Evolutionary conservation across 495 filamentous ascomycete genomes (phyloP).

Genomic region (Glonium stellatum): DNA sequence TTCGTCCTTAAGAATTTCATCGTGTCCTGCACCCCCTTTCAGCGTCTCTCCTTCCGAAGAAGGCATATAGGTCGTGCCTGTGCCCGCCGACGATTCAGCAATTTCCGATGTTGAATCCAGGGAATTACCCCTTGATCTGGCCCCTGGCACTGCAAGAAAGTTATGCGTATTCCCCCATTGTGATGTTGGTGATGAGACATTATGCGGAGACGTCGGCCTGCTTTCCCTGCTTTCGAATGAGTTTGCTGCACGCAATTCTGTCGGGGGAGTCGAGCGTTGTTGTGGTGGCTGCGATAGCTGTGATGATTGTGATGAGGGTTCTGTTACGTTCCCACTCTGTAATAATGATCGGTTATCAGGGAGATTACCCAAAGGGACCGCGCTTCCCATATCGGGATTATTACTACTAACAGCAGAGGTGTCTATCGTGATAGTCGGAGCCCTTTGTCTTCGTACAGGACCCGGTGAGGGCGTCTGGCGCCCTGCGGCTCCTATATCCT

Average conservation of each 20-base stretch:
- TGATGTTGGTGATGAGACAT: conserved; percentile 63
- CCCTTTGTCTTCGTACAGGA: conserved; percentile 27
- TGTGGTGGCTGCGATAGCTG: conserved; percentile 12
- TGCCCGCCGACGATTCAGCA: conserved; percentile 44
- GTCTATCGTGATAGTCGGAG: conserved; percentile 33
- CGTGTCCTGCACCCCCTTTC: conserved; percentile 16
- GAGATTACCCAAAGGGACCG: conserved; percentile 10
- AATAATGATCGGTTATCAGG: conserved; percentile 16
- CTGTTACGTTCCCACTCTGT: conserved; percentile 2
- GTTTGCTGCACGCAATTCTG: conserved; percentile 52
- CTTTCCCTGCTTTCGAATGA: conserved; percentile 73
- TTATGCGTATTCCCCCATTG: conserved; percentile 49
- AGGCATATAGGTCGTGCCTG: conserved; percentile 38
- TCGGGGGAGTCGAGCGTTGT: conserved; percentile 39
- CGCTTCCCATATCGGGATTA: conserved; percentile 22
- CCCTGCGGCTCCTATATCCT: conserved; percentile 12
- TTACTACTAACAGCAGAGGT: conserved; percentile 27
- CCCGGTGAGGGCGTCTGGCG: conserved; percentile 24
- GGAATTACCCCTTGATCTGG: conserved; percentile 58
- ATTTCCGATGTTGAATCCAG: conserved; percentile 50
- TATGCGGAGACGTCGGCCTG: conserved; percentile 83
- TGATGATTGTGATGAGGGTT: conserved; percentile 7
- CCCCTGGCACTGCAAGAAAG: conserved; percentile 56
- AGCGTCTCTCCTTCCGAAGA: conserved; percentile 38
- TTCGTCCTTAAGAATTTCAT: conserved; percentile 42